A percentile compares a stretch with the other conserved stretches of the same genome.
Evolutionary conservation across 2,329 filamentous ascomycete genomes (phyloP).

Genomic region (Pyrenochaeta sp.): DNA sequence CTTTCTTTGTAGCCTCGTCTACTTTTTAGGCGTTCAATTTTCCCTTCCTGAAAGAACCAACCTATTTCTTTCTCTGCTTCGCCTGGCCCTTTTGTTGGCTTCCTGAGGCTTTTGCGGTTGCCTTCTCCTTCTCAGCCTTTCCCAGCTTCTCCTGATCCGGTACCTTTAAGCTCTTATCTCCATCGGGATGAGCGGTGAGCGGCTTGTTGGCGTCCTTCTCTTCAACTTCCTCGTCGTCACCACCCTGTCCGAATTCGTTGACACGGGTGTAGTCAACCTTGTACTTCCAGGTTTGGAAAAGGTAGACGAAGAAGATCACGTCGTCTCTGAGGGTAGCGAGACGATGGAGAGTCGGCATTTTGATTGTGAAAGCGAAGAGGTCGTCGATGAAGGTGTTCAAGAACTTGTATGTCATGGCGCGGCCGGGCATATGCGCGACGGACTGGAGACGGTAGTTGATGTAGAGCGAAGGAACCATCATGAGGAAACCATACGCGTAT

Average conservation of each 20-base stretch:
- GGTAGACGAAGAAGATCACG: slow-evolving; percentile 96
- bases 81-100: slow-evolving; percentile 36
- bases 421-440: slow-evolving; percentile 95
- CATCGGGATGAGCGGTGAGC: slow-evolving; percentile 45
- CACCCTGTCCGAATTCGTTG: slow-evolving; percentile 98
- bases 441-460: slow-evolving; percentile 96
- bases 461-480: slow-evolving; percentile 98
- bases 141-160: slow-evolving; percentile 24
- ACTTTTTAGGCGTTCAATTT: background rate
- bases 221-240: slow-evolving; percentile 76
- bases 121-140: slow-evolving; percentile 28
- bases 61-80: slow-evolving; percentile 41
- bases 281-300: slow-evolving; percentile 95
- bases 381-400: slow-evolving; percentile 99
- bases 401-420: slow-evolving; percentile 98
- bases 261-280: slow-evolving; percentile 89
- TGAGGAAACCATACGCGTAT: slow-evolving; percentile 97
- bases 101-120: slow-evolving; percentile 31
- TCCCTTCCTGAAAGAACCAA: background rate
- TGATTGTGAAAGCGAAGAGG: slow-evolving; percentile 98
- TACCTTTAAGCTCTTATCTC: slow-evolving; percentile 37
- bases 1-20: too few relatives aligned
- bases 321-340: slow-evolving; percentile 93
- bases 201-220: slow-evolving; percentile 58
- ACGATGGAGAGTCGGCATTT: slow-evolving; percentile 95